Conservation (phyloP, 108 stramenopile genomes). For the Seminavis robusta region DNA sequence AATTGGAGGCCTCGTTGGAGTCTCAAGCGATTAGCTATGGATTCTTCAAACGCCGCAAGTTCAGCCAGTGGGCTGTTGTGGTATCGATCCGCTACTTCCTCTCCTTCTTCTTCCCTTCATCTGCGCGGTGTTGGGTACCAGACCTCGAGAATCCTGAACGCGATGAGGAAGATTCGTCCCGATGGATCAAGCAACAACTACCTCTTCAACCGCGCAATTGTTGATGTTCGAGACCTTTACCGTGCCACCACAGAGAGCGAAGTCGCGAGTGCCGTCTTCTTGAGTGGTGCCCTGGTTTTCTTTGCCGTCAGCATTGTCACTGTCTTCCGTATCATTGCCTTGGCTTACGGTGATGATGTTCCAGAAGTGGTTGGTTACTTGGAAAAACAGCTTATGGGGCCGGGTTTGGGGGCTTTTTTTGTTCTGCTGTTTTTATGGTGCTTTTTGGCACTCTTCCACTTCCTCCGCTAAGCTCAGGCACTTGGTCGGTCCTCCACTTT, state of each 20-base stretch:
- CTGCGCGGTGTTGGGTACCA: not conserved
- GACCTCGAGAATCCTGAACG: too few relatives aligned
- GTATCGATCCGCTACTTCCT: constrained; percentile 12
- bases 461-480: constrained; percentile 12
- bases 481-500: constrained; percentile 9
- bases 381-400: too few relatives aligned
- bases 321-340: constrained; percentile 11
- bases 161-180: too few relatives aligned
- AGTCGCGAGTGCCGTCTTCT: constrained; percentile 13
- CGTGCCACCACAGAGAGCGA: constrained; percentile 24
- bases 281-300: constrained; percentile 12
- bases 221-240: constrained; percentile 21
- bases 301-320: constrained; percentile 13
- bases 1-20: constrained; percentile 20
- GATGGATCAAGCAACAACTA: too few relatives aligned
- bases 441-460: constrained; percentile 15
- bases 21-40: constrained; percentile 16
- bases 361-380: too few relatives aligned
- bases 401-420: too few relatives aligned
- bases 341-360: too few relatives aligned
- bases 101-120: constrained; percentile 17
- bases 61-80: constrained; percentile 11
- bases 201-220: constrained; percentile 20
- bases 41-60: constrained; percentile 15
- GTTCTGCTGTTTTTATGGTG: too few relatives aligned